These are phyloP conservation scores for Aurantiochytrium sp. DNA, from an alignment of 108 stramenopile species.

Conservation along the genomic window DNA sequence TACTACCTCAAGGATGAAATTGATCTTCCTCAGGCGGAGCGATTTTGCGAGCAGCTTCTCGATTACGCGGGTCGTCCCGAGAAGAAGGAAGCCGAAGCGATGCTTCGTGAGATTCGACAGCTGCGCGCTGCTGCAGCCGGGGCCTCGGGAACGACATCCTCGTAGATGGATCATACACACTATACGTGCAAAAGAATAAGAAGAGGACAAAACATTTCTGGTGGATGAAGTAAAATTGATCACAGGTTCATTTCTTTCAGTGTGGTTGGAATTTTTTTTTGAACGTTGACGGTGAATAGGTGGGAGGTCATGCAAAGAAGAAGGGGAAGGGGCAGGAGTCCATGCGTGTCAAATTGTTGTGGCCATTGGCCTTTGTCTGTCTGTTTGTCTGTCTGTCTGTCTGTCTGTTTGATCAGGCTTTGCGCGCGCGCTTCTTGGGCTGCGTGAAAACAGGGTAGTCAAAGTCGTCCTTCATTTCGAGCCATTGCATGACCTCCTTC, in stretches of 20 bases:
- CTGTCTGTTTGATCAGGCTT: neutral
- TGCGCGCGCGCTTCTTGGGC: neutral
- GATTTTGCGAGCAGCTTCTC: constrained; percentile 68
- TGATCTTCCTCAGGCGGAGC: constrained; percentile 66
- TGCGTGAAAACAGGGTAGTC: neutral
- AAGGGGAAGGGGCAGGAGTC: too few species aligned
- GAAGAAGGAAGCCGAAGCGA: constrained; percentile 79
- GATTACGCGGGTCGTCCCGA: constrained; percentile 82
- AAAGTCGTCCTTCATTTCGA: constrained; percentile 49
- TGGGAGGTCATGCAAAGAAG: too few species aligned
- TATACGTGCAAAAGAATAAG: too few species aligned
- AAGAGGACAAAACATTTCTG: too few species aligned
- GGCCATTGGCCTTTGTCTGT: too few species aligned
- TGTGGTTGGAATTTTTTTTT: too few species aligned
- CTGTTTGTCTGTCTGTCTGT: too few species aligned
- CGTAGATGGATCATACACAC: too few species aligned
- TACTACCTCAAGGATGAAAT: constrained; percentile 65
- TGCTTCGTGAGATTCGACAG: constrained; percentile 76
- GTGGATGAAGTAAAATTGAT: too few species aligned
- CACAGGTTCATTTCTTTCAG: too few species aligned
- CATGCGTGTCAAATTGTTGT: too few species aligned
- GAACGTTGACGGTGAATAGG: too few species aligned
- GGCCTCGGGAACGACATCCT: neutral
- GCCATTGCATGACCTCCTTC: constrained; percentile 61
- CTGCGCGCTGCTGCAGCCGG: constrained; percentile 10